Evolutionary conservation across 345 rosid species (phyloP).

Genomic region (Arabidopsis thaliana): DNA sequence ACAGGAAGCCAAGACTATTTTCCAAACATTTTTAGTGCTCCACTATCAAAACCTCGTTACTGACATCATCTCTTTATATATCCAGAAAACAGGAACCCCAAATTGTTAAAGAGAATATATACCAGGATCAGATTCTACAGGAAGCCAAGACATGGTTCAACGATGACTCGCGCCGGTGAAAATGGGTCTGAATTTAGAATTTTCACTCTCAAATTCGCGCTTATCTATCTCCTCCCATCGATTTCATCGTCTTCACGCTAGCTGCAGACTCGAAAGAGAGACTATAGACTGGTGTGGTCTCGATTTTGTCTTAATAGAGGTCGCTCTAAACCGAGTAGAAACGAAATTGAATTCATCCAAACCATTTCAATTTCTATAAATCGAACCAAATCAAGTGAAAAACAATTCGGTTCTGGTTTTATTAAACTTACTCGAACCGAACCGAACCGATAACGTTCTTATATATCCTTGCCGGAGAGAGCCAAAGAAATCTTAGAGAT

Average conservation of each 20-base stretch:
- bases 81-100: not conserved
- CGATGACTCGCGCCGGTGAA: slow-evolving; percentile 26
- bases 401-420: not conserved
- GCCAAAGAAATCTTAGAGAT: not conserved
- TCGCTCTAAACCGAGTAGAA: slow-evolving; percentile 15
- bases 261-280: slow-evolving; percentile 14
- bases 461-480: slow-evolving; percentile 13
- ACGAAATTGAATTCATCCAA: not conserved
- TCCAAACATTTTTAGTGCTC: not conserved
- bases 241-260: slow-evolving; percentile 25
- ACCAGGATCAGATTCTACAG: slow-evolving; percentile 51
- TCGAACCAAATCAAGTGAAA: not conserved
- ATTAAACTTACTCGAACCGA: slow-evolving; percentile 2
- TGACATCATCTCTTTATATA: not conserved
- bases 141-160: slow-evolving; percentile 46
- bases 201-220: slow-evolving; percentile 29
- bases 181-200: slow-evolving; percentile 1
- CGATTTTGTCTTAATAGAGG: not conserved
- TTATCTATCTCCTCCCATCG: slow-evolving; percentile 8
- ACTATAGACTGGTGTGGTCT: slow-evolving; percentile 8
- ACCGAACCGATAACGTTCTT: slow-evolving; percentile 12
- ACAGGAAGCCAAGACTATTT: too few species aligned
- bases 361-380: not conserved
- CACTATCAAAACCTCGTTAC: not conserved
- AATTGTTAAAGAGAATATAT: not conserved